Evolutionary conservation across 345 rosid genomes (phyloP).

Genomic region (Combretum micranthum): DNA sequence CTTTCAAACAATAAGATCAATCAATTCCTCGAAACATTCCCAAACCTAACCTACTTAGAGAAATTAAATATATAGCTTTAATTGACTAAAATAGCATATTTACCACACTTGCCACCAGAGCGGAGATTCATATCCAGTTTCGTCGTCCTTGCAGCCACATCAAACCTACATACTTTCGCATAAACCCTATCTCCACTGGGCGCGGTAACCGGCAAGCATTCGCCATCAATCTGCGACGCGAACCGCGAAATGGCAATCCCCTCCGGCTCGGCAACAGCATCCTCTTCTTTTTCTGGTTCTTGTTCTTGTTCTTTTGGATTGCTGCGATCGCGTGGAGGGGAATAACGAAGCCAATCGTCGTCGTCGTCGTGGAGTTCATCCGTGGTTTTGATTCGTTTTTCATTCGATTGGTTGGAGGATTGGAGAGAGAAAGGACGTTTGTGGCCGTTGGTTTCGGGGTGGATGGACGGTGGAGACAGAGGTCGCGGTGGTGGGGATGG

Average conservation of each 20-base stretch:
- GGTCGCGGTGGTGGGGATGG: slow-evolving; percentile 16
- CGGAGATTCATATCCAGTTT: slow-evolving; percentile 35
- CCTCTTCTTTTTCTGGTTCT: slow-evolving; percentile 16
- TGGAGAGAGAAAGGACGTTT: slow-evolving; percentile 48
- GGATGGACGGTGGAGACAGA: slow-evolving; percentile 11
- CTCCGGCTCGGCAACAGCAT: slow-evolving; percentile 23
- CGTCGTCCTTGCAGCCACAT: slow-evolving; percentile 30
- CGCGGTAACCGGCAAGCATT: slow-evolving; percentile 72
- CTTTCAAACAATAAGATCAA: no score
- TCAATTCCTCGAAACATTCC: no score
- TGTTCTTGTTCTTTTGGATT: slow-evolving; percentile 3
- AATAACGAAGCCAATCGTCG: slow-evolving; percentile 62
- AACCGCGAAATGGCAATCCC: slow-evolving; percentile 56
- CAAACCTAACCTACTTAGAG: no score
- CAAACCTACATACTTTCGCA: slow-evolving; percentile 50
- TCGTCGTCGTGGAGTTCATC: slow-evolving; percentile 16
- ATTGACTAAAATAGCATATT: no score
- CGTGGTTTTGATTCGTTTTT: slow-evolving; percentile 47
- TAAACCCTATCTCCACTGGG: slow-evolving; percentile 88
- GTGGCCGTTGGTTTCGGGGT: slow-evolving; percentile 15
- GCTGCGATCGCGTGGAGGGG: slow-evolving; percentile 30
- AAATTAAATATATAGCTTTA: no score
- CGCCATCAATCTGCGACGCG: slow-evolving; percentile 75
- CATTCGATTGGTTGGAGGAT: slow-evolving; percentile 16
- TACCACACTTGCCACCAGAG: slow-evolving; percentile 34